A percentile compares a stretch with the other conserved stretches of the same genome.
Conservation (phyloP, 108 stramenopile species). For the Nitzschia sp. region DNA sequence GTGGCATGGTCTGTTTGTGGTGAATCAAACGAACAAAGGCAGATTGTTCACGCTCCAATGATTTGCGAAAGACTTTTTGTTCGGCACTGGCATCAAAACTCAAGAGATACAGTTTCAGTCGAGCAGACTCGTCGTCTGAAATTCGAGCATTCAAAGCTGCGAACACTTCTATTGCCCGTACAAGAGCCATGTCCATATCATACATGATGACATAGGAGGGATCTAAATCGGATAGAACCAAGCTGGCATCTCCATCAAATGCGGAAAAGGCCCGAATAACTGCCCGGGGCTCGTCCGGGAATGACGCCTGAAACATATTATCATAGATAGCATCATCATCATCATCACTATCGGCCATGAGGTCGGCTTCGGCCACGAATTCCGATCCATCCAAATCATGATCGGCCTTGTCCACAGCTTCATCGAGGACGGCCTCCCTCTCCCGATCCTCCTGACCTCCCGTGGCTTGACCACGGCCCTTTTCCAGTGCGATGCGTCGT, state of each 20-base stretch:
- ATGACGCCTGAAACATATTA: constrained; percentile 27
- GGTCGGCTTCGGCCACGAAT: background rate
- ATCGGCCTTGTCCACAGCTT: constrained; percentile 70
- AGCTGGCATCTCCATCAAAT: constrained; percentile 61
- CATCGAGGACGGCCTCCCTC: constrained; percentile 71
- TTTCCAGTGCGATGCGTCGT: constrained; percentile 64
- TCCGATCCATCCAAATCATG: constrained; percentile 27
- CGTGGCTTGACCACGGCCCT: constrained; percentile 46
- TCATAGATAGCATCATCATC: constrained; percentile 26
- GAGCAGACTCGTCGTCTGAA: constrained; percentile 29
- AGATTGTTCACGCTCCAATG: constrained; percentile 87
- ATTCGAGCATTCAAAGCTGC: constrained; percentile 33
- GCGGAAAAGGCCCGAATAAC: constrained; percentile 63
- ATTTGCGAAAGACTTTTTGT: constrained; percentile 89
- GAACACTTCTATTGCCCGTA: constrained; percentile 89
- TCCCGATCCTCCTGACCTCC: constrained; percentile 55
- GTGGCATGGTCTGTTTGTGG: constrained; percentile 90
- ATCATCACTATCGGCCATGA: constrained; percentile 3
- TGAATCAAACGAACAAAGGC: constrained; percentile 93
- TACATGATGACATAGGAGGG: constrained; percentile 89
- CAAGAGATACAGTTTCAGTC: constrained; percentile 85
- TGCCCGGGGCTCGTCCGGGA: constrained; percentile 46
- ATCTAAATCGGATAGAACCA: constrained; percentile 74
- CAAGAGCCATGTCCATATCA: constrained; percentile 86
- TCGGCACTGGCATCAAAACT: constrained; percentile 94